phyloP scores from a whole-genome alignment of 495 filamentous ascomycete species.

The Elasticomyces elasticus region DNA sequence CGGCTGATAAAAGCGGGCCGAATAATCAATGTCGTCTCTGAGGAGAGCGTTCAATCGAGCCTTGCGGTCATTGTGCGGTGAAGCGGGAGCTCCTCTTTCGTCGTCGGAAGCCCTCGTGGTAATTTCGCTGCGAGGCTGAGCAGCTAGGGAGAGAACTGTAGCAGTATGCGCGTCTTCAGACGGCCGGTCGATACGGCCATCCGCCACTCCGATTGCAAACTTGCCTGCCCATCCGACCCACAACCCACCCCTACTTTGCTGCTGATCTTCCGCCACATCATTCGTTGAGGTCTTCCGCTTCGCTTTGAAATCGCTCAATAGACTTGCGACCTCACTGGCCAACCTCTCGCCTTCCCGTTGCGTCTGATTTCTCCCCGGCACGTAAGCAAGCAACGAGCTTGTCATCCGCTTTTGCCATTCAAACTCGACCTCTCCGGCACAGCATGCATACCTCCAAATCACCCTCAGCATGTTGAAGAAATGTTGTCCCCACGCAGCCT shows the following conservation, averaged over 20 bases:
- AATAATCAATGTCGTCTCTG: neutral
- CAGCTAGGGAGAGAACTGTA: neutral
- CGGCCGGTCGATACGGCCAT: neutral
- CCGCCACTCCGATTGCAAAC: conserved; percentile 4
- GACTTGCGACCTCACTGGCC: neutral
- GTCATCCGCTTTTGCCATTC: neutral
- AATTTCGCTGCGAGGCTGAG: neutral
- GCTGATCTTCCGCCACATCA: neutral
- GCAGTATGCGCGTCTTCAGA: neutral
- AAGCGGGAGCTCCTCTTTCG: neutral
- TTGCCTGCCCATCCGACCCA: conserved; percentile 11
- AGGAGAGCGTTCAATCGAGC: neutral
- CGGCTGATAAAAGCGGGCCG: neutral
- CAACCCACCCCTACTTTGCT: neutral
- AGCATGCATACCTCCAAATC: conserved; percentile 18
- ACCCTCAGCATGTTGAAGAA: conserved; percentile 10
- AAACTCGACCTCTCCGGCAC: neutral
- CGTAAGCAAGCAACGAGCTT: neutral
- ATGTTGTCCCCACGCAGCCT: conserved; percentile 5
- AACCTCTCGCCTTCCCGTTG: neutral
- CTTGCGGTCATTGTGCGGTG: neutral
- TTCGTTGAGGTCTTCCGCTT: neutral
- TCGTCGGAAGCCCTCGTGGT: neutral
- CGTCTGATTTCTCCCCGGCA: neutral
- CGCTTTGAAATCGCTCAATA: neutral